phyloP scores from a whole-genome alignment of 768 basidiomycete genomes.

The Leccinum rimulosum region DNA sequence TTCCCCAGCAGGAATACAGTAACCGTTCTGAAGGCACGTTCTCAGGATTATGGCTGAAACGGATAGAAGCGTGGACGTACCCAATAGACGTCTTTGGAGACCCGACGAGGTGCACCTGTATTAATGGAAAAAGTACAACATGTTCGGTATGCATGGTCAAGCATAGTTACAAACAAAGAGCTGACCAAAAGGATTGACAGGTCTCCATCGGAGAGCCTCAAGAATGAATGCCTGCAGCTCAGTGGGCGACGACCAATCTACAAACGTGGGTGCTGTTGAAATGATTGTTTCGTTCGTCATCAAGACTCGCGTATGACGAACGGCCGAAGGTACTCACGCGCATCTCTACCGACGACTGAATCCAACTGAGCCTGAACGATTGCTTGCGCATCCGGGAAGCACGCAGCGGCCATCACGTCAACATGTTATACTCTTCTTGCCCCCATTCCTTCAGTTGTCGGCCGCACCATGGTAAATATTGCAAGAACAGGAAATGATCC shows the following conservation, averaged over 20 bases:
- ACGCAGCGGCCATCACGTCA: conserved; percentile 43
- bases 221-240: conserved; percentile 38
- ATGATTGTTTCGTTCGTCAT: background rate
- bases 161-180: too few relatives aligned
- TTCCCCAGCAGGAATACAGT: conserved; percentile 34
- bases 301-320: background rate
- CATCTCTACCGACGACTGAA: conserved; percentile 33
- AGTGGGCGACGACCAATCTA: conserved; percentile 31
- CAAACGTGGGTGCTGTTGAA: conserved; percentile 37
- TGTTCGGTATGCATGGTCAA: background rate
- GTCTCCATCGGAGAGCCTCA: conserved; percentile 40
- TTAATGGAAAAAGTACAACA: too few relatives aligned
- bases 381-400: conserved; percentile 33
- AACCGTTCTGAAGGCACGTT: conserved; percentile 28
- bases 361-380: conserved; percentile 39
- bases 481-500: conserved; percentile 35
- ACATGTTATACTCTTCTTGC: conserved; percentile 47
- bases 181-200: conserved; percentile 33
- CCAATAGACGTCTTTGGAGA: conserved; percentile 27
- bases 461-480: conserved; percentile 61
- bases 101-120: conserved; percentile 24
- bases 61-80: conserved; percentile 5
- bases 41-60: background rate
- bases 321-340: conserved; percentile 22
- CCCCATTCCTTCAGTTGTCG: conserved; percentile 54